phyloP scores from a whole-genome alignment of 1,284 basidiomycete genomes.

The Sphaerobolus stellatus region DNA sequence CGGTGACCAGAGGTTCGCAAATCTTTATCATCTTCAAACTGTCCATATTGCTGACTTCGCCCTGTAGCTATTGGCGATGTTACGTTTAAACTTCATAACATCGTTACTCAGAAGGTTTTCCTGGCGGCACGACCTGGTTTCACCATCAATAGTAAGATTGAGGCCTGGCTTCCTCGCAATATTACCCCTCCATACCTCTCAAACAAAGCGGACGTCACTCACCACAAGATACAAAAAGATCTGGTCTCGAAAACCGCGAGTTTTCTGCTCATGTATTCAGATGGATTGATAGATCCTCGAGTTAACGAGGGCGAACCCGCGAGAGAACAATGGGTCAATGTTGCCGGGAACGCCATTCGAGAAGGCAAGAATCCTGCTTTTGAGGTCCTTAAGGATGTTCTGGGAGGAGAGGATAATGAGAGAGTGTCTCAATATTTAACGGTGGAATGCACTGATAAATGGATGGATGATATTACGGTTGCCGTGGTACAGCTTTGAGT shows the following conservation, averaged over 20 bases:
- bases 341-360: conserved; percentile 19
- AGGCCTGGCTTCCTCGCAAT: conserved; percentile 61
- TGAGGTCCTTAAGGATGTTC: conserved; percentile 51
- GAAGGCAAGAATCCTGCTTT: conserved; percentile 51
- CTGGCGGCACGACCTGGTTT: conserved; percentile 66
- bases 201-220: conserved; percentile 58
- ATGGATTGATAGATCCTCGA: conserved; percentile 66
- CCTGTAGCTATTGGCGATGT: conserved; percentile 63
- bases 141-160: conserved; percentile 58
- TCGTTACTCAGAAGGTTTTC: conserved; percentile 64
- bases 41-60: conserved; percentile 14
- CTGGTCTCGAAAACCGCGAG: conserved; percentile 1
- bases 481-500: conserved; percentile 60
- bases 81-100: conserved; percentile 70
- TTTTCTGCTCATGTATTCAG: conserved; percentile 64
- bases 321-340: conserved; percentile 4
- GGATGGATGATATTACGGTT: conserved; percentile 71
- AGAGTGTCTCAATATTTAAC: conserved; percentile 61
- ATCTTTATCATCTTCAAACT: conserved; percentile 9
- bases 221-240: conserved; percentile 44
- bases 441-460: conserved; percentile 61
- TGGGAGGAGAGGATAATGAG: conserved; percentile 56
- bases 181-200: conserved; percentile 68
- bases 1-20: conserved; percentile 63
- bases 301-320: conserved; percentile 39